Evolutionary conservation across 1,284 basidiomycete species (phyloP).

Genomic region (Stygiomarasmius scandens): DNA sequence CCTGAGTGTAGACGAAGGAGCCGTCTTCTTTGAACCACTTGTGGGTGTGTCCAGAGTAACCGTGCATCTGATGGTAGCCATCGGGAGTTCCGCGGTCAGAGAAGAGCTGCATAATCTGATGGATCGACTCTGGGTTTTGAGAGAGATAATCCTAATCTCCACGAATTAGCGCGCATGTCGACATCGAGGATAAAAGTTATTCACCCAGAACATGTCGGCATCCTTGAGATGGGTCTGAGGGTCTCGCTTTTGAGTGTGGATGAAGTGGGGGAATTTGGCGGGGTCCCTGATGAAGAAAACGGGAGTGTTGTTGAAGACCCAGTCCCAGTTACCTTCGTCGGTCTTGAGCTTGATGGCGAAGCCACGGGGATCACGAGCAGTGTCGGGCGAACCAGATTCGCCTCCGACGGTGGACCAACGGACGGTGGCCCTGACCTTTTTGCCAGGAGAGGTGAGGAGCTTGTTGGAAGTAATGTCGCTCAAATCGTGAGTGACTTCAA

Average conservation of each 20-base stretch:
- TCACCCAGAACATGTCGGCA: slow-evolving; percentile 79
- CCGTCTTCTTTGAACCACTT: slow-evolving; percentile 87
- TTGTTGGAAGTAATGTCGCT: slow-evolving; percentile 78
- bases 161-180: too few relatives aligned
- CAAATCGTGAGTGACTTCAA: slow-evolving; percentile 84
- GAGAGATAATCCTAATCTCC: slow-evolving; percentile 79
- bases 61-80: slow-evolving; percentile 83
- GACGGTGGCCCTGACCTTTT: slow-evolving; percentile 70
- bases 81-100: slow-evolving; percentile 91
- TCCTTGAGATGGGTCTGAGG: slow-evolving; percentile 89
- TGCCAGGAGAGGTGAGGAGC: slow-evolving; percentile 73
- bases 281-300: slow-evolving; percentile 88
- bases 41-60: slow-evolving; percentile 92
- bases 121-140: slow-evolving; percentile 91
- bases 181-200: too few relatives aligned
- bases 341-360: slow-evolving; percentile 92
- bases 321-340: slow-evolving; percentile 88
- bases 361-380: slow-evolving; percentile 90
- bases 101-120: slow-evolving; percentile 90
- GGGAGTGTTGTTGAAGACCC: slow-evolving; percentile 92
- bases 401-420: slow-evolving; percentile 91
- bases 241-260: slow-evolving; percentile 93
- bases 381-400: slow-evolving; percentile 87
- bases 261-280: slow-evolving; percentile 89
- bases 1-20: slow-evolving; percentile 81